phyloP scores from a whole-genome alignment of 441 rosid species.

The Pelargonium myrrhifolium region DNA sequence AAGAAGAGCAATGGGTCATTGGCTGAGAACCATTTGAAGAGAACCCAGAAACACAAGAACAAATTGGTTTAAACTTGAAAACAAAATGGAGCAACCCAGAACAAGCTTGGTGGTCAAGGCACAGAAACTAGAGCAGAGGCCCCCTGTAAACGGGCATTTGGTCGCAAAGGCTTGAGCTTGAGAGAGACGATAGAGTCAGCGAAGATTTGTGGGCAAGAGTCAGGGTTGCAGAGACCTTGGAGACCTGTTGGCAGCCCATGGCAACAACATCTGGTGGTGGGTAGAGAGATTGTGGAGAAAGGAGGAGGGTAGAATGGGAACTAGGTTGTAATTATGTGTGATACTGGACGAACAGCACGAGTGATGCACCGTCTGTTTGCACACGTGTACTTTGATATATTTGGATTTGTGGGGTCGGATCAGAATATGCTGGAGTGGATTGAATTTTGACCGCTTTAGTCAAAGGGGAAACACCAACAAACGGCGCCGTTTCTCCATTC shows the following conservation, averaged over 20 bases:
- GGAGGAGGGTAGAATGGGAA: neutral
- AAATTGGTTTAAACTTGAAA: neutral
- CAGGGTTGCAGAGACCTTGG: neutral
- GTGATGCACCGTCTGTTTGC: neutral
- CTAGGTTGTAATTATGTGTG: neutral
- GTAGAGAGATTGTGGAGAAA: neutral
- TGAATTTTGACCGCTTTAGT: no score
- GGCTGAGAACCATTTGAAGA: neutral
- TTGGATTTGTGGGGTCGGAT: neutral
- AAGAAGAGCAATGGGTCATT: neutral
- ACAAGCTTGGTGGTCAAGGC: neutral
- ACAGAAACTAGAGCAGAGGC: neutral
- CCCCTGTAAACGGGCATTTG: neutral
- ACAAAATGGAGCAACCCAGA: neutral
- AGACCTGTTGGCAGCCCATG: neutral
- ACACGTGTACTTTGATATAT: neutral
- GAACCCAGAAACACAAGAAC: neutral
- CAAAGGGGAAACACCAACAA: no score
- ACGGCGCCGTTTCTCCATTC: no score
- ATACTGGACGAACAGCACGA: neutral
- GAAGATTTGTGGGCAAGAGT: neutral
- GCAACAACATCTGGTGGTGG: neutral
- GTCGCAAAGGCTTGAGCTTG: neutral
- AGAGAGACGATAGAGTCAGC: neutral
- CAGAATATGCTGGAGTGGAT: neutral